These are phyloP conservation scores for Penicillium sp. DNA, from an alignment of 2,329 filamentous ascomycete species.

Conservation along the genomic window DNA sequence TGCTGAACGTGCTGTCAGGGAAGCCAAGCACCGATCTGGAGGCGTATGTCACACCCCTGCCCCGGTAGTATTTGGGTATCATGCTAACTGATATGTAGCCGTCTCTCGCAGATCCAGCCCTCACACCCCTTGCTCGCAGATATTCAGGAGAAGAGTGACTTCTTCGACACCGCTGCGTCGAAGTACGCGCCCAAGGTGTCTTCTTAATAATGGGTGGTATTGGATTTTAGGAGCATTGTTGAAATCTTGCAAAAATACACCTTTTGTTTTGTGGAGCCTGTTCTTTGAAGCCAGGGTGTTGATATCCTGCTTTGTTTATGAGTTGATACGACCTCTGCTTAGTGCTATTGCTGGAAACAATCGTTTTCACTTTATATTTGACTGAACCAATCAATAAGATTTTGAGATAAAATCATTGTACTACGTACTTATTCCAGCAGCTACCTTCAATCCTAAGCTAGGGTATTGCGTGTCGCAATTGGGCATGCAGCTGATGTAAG, in stretches of 20 bases:
- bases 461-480: background rate
- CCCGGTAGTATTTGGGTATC: too few relatives aligned
- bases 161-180: slow-evolving; percentile 80
- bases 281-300: slow-evolving; percentile 19
- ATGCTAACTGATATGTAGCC: slow-evolving; percentile 29
- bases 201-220: slow-evolving; percentile 19
- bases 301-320: slow-evolving; percentile 24
- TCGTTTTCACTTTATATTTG: background rate
- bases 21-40: slow-evolving; percentile 66
- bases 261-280: slow-evolving; percentile 19
- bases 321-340: slow-evolving; percentile 25
- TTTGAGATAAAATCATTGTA: background rate
- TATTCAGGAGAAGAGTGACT: slow-evolving; percentile 77
- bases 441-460: background rate
- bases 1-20: slow-evolving; percentile 74
- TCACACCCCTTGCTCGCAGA: slow-evolving; percentile 72
- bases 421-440: background rate
- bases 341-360: slow-evolving; percentile 11
- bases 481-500: too few relatives aligned
- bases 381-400: background rate
- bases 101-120: slow-evolving; percentile 55
- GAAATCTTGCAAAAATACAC: slow-evolving; percentile 9
- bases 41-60: slow-evolving; percentile 52
- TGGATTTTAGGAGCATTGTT: background rate
- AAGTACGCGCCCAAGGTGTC: slow-evolving; percentile 84